Conservation (phyloP, 495 filamentous ascomycete species). For the Xylaria intraflava region DNA sequence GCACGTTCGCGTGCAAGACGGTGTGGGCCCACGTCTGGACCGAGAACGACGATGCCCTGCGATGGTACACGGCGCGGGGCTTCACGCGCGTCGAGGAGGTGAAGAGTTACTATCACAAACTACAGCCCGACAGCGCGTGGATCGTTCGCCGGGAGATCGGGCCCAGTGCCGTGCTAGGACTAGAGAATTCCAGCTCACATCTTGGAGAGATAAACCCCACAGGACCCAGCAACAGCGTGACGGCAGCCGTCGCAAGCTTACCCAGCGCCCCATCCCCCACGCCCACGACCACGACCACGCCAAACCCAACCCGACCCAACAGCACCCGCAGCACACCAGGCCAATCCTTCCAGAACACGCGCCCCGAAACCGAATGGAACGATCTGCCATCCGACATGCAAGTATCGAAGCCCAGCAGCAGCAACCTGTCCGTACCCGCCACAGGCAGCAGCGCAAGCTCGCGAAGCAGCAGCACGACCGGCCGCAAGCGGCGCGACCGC, state of each 20-base stretch:
- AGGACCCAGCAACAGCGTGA: slow-evolving; percentile 14
- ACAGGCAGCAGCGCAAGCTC: slow-evolving; percentile 42
- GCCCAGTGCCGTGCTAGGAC: slow-evolving; percentile 1
- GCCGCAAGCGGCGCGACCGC: slow-evolving; percentile 43
- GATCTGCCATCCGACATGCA: slow-evolving; percentile 50
- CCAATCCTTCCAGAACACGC: slow-evolving; percentile 45
- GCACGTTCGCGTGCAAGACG: slow-evolving; percentile 29
- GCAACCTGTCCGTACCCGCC: slow-evolving; percentile 8
- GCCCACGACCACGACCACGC: slow-evolving; percentile 12
- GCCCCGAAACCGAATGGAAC: slow-evolving; percentile 52
- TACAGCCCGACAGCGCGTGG: slow-evolving; percentile 74
- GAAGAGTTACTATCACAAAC: slow-evolving; percentile 74
- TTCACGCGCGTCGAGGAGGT: slow-evolving; percentile 54
- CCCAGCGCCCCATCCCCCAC: neutral
- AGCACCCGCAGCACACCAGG: slow-evolving; percentile 19
- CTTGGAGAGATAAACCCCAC: neutral
- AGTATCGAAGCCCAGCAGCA: neutral
- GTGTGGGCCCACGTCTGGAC: slow-evolving; percentile 92
- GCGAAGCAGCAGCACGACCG: slow-evolving; percentile 35
- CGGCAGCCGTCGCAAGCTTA: slow-evolving; percentile 28
- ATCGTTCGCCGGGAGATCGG: slow-evolving; percentile 52
- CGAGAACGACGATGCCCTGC: slow-evolving; percentile 74
- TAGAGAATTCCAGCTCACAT: neutral
- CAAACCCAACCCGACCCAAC: neutral
- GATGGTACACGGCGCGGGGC: slow-evolving; percentile 81